phyloP scores from a whole-genome alignment of 1,284 basidiomycete genomes.

The Boletus holoroseus region DNA sequence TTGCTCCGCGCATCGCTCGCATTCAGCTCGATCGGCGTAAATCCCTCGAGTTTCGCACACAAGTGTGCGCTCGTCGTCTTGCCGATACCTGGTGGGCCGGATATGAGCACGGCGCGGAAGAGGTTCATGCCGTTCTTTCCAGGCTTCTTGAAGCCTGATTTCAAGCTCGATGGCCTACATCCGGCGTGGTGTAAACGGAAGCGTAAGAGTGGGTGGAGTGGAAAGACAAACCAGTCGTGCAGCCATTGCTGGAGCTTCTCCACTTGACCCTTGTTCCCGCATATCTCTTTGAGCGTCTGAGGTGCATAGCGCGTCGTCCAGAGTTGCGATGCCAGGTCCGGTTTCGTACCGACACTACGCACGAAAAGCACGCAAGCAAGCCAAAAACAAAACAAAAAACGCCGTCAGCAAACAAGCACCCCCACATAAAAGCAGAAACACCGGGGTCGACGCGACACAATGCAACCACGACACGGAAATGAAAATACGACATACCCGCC shows the following conservation, averaged over 20 bases:
- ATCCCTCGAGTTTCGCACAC: conserved; percentile 84
- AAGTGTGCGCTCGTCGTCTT: conserved; percentile 97
- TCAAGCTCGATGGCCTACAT: conserved; percentile 66
- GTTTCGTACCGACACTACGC: conserved; percentile 28
- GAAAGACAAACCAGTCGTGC: conserved; percentile 65
- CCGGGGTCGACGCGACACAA: neutral
- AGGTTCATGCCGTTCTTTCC: conserved; percentile 87
- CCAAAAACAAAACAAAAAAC: neutral
- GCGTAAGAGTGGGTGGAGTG: neutral
- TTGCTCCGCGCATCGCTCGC: conserved; percentile 95
- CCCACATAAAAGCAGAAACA: neutral
- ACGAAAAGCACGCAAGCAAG: neutral
- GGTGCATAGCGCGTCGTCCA: conserved; percentile 98
- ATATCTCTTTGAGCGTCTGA: conserved; percentile 80
- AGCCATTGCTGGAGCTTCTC: conserved; percentile 89
- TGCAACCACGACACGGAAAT: too few relatives aligned
- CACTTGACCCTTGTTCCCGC: conserved; percentile 89
- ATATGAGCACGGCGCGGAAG: conserved; percentile 84
- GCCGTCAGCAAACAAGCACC: neutral
- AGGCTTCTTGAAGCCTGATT: conserved; percentile 85
- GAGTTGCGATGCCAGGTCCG: conserved; percentile 58
- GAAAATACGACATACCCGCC: conserved; percentile 19
- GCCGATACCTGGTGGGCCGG: conserved; percentile 93
- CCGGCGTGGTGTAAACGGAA: neutral
- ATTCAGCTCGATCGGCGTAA: conserved; percentile 91